Conservation (phyloP, 192 early-diverging fungal species). For the Haplosporangium gracile region DNA sequence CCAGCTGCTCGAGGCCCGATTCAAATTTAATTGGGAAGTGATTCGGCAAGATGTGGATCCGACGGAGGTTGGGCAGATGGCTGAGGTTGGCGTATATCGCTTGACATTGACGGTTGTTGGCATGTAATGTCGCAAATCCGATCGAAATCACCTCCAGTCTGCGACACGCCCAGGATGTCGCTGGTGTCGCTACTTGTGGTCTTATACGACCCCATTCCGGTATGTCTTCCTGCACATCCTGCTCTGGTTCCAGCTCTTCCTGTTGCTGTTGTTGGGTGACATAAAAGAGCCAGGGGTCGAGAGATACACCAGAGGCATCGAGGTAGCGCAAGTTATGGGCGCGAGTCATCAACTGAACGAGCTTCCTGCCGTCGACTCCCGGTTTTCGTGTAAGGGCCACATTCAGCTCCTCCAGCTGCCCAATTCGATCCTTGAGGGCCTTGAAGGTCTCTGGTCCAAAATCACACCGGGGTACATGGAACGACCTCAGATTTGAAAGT, state of each 20-base stretch:
- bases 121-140: constrained; percentile 2
- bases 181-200: not conserved
- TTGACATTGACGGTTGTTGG: not conserved
- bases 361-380: not conserved
- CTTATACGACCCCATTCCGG: not conserved
- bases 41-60: constrained; percentile 19
- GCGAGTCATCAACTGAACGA: constrained; percentile 6
- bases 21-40: constrained; percentile 12
- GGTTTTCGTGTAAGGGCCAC: constrained; percentile 12
- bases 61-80: not conserved
- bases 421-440: constrained; percentile 4
- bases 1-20: constrained; percentile 3
- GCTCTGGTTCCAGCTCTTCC: not conserved
- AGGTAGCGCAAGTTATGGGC: constrained; percentile 7
- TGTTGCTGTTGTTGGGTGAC: not conserved
- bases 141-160: not conserved
- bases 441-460: constrained; percentile 14
- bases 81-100: constrained; percentile 3
- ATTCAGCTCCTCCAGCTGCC: constrained; percentile 14
- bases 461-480: constrained; percentile 13
- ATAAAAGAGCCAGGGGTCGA: constrained; percentile 5
- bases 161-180: constrained; percentile 6
- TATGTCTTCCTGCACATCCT: not conserved
- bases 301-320: constrained; percentile 4
- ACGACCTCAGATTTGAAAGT: not conserved